A percentile compares a stretch with the other conserved stretches of the same genome.
Evolutionary conservation across 2,329 filamentous ascomycete genomes (phyloP).

Genomic region (Rosellinia necatrix): DNA sequence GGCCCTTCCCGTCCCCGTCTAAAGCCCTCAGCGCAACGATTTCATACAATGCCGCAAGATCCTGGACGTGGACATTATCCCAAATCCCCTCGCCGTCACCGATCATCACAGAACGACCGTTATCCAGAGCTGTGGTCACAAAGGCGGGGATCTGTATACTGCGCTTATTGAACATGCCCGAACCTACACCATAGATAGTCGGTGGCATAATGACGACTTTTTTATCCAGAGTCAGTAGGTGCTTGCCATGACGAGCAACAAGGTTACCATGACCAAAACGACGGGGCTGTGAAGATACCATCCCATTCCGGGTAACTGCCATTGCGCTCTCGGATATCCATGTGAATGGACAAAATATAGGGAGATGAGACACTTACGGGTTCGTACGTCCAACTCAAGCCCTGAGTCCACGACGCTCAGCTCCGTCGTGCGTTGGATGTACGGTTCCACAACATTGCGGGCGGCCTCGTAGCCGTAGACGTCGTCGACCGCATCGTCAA

Average conservation of each 20-base stretch:
- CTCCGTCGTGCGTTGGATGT: conserved; percentile 51
- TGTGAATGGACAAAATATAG: no score
- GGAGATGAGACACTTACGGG: conserved; percentile 29
- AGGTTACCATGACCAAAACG: no score
- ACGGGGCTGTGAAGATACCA: no score
- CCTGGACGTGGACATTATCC: conserved; percentile 52
- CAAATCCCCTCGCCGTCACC: conserved; percentile 47
- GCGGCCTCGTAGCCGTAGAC: conserved; percentile 48
- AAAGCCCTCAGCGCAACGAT: conserved; percentile 43
- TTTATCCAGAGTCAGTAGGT: background rate
- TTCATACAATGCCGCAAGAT: conserved; percentile 49
- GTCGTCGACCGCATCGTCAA: conserved; percentile 49
- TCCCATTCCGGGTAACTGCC: no score
- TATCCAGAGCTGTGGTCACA: conserved; percentile 20
- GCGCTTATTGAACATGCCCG: conserved; percentile 47
- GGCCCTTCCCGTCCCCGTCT: conserved; percentile 30
- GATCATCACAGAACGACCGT: conserved; percentile 41
- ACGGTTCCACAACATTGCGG: conserved; percentile 44
- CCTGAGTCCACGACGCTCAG: conserved; percentile 48
- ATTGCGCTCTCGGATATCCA: no score
- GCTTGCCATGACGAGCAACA: background rate
- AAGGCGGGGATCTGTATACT: conserved; percentile 46
- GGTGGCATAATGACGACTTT: conserved; percentile 50
- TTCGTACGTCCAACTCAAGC: conserved; percentile 46
- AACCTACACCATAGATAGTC: conserved; percentile 52